A percentile compares a stretch with the other conserved stretches of the same genome.
phyloP scores from a whole-genome alignment of 2,329 filamentous ascomycete species.

The Macrophomina tecta region DNA sequence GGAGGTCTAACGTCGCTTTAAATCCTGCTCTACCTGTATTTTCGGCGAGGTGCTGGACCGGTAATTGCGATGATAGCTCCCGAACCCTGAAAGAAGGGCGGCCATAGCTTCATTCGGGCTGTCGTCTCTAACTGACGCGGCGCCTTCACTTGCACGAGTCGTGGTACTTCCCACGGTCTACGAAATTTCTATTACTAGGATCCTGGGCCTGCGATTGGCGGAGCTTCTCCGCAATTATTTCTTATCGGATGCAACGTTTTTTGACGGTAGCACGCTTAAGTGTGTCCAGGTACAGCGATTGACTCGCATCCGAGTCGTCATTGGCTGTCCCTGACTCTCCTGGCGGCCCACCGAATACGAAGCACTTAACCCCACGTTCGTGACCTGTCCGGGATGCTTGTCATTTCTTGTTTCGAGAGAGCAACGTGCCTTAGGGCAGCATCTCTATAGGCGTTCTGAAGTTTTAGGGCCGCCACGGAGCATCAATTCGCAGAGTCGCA shows the following conservation, averaged over 20 bases:
- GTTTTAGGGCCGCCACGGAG: background rate
- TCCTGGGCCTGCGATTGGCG: too few relatives aligned
- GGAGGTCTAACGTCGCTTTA: background rate
- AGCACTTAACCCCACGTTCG: background rate
- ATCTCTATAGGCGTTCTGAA: background rate
- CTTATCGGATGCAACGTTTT: too few relatives aligned
- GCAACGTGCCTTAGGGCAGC: background rate
- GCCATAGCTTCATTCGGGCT: background rate
- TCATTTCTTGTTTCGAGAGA: background rate
- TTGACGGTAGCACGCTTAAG: background rate
- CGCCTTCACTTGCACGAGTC: background rate
- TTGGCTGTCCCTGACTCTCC: background rate
- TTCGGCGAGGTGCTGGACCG: background rate
- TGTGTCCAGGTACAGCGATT: background rate
- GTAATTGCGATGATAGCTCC: background rate
- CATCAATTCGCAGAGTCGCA: too few relatives aligned
- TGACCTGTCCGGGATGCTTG: background rate
- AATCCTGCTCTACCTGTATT: background rate
- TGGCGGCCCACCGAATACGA: conserved; percentile 5
- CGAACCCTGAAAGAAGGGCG: background rate
- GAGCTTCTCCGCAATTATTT: too few relatives aligned
- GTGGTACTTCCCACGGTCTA: background rate
- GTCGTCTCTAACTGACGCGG: background rate
- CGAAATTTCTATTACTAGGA: too few relatives aligned
- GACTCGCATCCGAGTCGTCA: background rate